Conservation (phyloP, 768 basidiomycete species). For the Lentinula raphanica region DNA sequence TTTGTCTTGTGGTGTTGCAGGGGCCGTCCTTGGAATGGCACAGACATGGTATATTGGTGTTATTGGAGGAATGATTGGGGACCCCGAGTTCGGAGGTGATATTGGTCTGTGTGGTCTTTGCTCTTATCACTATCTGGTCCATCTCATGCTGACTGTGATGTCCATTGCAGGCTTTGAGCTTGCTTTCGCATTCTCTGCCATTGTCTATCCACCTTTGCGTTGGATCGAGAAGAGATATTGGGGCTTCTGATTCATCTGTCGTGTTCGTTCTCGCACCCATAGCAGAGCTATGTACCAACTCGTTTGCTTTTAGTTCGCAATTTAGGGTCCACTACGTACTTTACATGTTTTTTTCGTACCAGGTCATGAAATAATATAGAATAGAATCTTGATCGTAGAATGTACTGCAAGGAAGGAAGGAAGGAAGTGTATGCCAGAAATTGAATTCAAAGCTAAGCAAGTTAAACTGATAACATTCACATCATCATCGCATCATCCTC, state of each 20-base stretch:
- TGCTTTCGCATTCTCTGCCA: neutral
- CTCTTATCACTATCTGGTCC: neutral
- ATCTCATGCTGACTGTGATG: neutral
- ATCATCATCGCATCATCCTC: too few relatives aligned
- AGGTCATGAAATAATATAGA: too few relatives aligned
- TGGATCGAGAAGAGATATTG: neutral
- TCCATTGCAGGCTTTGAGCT: neutral
- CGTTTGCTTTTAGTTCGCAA: too few relatives aligned
- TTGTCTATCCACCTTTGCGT: neutral
- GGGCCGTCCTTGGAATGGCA: slow-evolving; percentile 29
- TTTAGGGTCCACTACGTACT: too few relatives aligned
- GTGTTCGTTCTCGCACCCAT: too few relatives aligned
- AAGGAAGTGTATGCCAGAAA: too few relatives aligned
- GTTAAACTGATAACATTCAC: too few relatives aligned
- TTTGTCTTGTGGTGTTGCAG: slow-evolving; percentile 25
- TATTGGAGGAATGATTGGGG: slow-evolving; percentile 16
- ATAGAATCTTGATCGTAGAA: too few relatives aligned
- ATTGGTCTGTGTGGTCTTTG: neutral
- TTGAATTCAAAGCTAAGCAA: too few relatives aligned
- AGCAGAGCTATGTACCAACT: too few relatives aligned
- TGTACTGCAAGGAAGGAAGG: too few relatives aligned
- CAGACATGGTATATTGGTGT: slow-evolving; percentile 23
- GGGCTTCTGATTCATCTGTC: neutral
- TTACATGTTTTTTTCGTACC: too few relatives aligned
- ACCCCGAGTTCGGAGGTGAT: slow-evolving; percentile 5